Conservation (phyloP, 495 filamentous ascomycete genomes). For the Evernia prunastri region DNA sequence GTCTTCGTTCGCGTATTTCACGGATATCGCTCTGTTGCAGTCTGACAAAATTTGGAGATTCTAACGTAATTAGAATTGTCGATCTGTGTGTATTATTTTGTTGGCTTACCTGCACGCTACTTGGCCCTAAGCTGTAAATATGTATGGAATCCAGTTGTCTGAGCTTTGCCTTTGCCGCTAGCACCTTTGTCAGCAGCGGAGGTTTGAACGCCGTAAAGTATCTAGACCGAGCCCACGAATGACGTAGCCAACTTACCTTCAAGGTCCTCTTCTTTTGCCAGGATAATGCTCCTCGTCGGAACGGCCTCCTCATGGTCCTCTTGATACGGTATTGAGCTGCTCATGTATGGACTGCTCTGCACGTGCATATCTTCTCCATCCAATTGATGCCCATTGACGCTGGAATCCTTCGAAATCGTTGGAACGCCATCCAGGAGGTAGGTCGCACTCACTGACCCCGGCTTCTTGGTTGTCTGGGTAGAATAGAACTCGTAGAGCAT, state of each 20-base stretch:
- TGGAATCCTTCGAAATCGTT: slow-evolving; percentile 30
- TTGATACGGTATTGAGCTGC: slow-evolving; percentile 51
- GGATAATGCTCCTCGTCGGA: slow-evolving; percentile 52
- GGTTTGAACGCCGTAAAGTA: background rate
- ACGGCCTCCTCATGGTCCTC: slow-evolving; percentile 38
- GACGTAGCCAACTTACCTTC: slow-evolving; percentile 46
- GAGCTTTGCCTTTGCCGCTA: slow-evolving; percentile 64
- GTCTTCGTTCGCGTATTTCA: slow-evolving; percentile 52
- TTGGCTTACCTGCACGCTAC: slow-evolving; percentile 52
- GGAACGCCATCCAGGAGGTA: slow-evolving; percentile 72
- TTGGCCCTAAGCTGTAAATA: slow-evolving; percentile 76
- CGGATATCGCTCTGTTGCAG: slow-evolving; percentile 52
- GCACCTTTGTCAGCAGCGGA: slow-evolving; percentile 3
- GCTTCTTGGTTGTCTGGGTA: slow-evolving; percentile 69
- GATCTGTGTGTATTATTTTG: background rate
- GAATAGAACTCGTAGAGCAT: slow-evolving; percentile 88
- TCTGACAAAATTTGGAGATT: slow-evolving; percentile 71
- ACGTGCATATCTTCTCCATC: slow-evolving; percentile 66
- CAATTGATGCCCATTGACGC: slow-evolving; percentile 27
- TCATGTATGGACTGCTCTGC: slow-evolving; percentile 61
- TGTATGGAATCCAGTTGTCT: slow-evolving; percentile 68
- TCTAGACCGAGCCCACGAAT: background rate
- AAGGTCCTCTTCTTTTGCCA: slow-evolving; percentile 75
- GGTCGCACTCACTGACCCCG: slow-evolving; percentile 72
- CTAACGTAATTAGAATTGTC: slow-evolving; percentile 24